These are phyloP conservation scores for Calonectria pauciramosa DNA, from an alignment of 2,329 filamentous ascomycete species.

Conservation along the genomic window DNA sequence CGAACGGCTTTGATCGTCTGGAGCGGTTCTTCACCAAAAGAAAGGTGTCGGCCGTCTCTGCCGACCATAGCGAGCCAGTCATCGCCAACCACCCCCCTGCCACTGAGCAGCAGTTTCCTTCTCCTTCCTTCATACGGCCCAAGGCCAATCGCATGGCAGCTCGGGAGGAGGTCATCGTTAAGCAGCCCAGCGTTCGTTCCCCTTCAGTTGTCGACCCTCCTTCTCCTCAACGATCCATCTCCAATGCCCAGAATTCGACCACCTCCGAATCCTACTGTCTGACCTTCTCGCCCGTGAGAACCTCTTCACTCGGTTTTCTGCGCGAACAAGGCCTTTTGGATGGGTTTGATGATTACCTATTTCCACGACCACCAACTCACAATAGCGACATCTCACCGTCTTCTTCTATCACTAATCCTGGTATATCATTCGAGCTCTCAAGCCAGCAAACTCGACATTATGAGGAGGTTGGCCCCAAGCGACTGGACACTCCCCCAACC, in stretches of 20 bases:
- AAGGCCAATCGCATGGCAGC: constrained; percentile 69
- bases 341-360: constrained; percentile 53
- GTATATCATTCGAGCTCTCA: constrained; percentile 40
- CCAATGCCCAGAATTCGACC: constrained; percentile 27
- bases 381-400: constrained; percentile 43
- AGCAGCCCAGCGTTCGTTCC: constrained; percentile 47
- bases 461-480: constrained; percentile 33
- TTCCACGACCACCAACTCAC: constrained; percentile 51
- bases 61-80: constrained; percentile 41
- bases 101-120: constrained; percentile 59
- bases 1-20: constrained; percentile 63
- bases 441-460: constrained; percentile 44
- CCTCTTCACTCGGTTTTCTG: constrained; percentile 43
- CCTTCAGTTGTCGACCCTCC: constrained; percentile 44
- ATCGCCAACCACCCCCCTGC: constrained; percentile 37
- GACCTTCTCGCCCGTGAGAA: constrained; percentile 40
- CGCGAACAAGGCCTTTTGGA: constrained; percentile 42
- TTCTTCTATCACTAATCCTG: constrained; percentile 37
- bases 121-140: constrained; percentile 69
- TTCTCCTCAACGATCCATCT: constrained; percentile 36
- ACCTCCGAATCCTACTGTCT: constrained; percentile 30
- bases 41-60: constrained; percentile 46
- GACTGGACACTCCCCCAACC: constrained; percentile 51
- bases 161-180: constrained; percentile 61
- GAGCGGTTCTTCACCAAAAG: constrained; percentile 67